Evolutionary conservation across 1,284 basidiomycete genomes (phyloP).

Genomic region (Golubevia sp.): DNA sequence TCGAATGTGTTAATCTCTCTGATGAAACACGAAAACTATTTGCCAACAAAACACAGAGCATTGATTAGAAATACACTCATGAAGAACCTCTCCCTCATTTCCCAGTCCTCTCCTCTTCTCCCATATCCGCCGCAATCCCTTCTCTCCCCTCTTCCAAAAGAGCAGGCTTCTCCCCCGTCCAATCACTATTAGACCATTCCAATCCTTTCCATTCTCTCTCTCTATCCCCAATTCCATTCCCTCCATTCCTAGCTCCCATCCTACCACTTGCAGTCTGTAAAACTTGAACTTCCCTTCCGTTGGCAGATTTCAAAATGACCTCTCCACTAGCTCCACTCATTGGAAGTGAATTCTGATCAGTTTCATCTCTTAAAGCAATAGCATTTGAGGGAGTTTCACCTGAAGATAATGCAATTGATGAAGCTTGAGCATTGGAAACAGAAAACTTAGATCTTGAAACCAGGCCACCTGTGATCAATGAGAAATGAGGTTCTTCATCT

Average conservation of each 20-base stretch:
- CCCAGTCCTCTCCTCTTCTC: too few species aligned
- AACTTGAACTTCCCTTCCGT: too few species aligned
- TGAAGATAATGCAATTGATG: neutral
- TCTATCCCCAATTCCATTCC: neutral
- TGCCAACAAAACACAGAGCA: too few species aligned
- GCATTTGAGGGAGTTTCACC: neutral
- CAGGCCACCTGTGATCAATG: slow-evolving; percentile 14
- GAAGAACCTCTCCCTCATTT: too few species aligned
- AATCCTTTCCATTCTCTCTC: slow-evolving; percentile 6
- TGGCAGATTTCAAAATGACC: too few species aligned
- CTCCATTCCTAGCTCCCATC: neutral
- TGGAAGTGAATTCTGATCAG: too few species aligned
- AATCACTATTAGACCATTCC: slow-evolving; percentile 5
- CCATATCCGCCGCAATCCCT: slow-evolving; percentile 14
- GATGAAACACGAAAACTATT: too few species aligned
- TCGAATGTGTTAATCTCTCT: too few species aligned
- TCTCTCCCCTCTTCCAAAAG: neutral
- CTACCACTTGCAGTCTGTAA: too few species aligned
- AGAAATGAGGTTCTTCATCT: neutral
- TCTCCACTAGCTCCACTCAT: too few species aligned
- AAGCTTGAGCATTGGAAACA: neutral
- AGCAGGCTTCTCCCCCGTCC: neutral
- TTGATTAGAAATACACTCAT: too few species aligned
- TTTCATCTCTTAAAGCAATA: too few species aligned
- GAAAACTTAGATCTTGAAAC: slow-evolving; percentile 5